phyloP scores from a whole-genome alignment of 1,284 basidiomycete genomes.

The Cryptococcus sp. region DNA sequence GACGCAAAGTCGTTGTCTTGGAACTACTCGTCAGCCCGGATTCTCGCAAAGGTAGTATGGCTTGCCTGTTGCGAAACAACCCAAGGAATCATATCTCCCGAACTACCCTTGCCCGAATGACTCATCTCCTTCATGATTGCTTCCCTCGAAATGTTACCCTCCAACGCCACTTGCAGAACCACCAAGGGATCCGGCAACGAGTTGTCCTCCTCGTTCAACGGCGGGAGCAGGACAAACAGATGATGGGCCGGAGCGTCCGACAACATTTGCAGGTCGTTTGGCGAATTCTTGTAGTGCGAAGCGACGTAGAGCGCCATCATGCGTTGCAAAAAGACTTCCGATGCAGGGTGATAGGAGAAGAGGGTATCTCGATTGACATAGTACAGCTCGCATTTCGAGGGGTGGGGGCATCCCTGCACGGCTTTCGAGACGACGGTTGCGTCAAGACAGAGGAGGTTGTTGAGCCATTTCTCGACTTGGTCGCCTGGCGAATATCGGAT shows the following conservation, averaged over 20 bases:
- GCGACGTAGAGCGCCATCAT: slow-evolving; percentile 99
- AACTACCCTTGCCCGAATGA: slow-evolving; percentile 46
- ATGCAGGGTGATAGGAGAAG: slow-evolving; percentile 95
- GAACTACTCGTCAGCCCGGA: slow-evolving; percentile 52
- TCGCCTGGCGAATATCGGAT: slow-evolving; percentile 89
- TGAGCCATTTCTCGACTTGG: slow-evolving; percentile 91
- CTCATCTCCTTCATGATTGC: slow-evolving; percentile 83
- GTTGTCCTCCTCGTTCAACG: slow-evolving; percentile 76
- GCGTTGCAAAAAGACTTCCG: slow-evolving; percentile 91
- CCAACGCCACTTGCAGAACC: slow-evolving; percentile 90
- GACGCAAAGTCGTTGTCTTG: slow-evolving; percentile 92
- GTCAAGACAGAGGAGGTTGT: slow-evolving; percentile 84
- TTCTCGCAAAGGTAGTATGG: neutral
- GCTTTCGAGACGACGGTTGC: slow-evolving; percentile 65
- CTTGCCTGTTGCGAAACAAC: slow-evolving; percentile 74
- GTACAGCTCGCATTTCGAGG: slow-evolving; percentile 88
- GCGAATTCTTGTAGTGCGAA: slow-evolving; percentile 98
- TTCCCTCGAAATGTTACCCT: slow-evolving; percentile 85
- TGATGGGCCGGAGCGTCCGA: slow-evolving; percentile 96
- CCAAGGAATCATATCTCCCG: slow-evolving; percentile 99
- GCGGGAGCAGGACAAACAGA: slow-evolving; percentile 91
- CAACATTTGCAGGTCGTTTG: slow-evolving; percentile 94
- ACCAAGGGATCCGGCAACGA: slow-evolving; percentile 88
- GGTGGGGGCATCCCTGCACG: slow-evolving; percentile 82
- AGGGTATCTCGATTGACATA: slow-evolving; percentile 94